Evolutionary conservation across 2,329 filamentous ascomycete genomes (phyloP), one percentile per base, ranked within the genome.

Genomic region (Sporothrix humicola): DNA sequence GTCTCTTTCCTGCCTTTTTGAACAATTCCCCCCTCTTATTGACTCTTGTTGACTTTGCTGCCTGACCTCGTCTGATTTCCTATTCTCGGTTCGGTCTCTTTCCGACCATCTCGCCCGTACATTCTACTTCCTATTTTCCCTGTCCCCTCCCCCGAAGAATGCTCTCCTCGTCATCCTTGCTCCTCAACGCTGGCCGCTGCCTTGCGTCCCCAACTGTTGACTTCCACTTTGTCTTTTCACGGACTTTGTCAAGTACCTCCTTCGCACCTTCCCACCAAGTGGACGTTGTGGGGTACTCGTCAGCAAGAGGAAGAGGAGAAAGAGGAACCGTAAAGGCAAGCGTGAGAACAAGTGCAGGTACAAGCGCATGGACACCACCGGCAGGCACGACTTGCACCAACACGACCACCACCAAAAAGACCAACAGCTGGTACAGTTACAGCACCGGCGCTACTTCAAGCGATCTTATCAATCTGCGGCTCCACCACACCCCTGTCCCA

Each of bases 381-480:
- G 56, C 56, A 59, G 56, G 61, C 61, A 65, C 58, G 17, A 63
- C 58, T 4, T n/a, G 7, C 58, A 61, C 31, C 13, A 44, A 31
- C 61, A 63, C 15, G 15, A 52, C 15, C 50, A n/a, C 50, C n/a
- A 17, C 7, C 52, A 54, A 17, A 17, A 48, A 17, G 10, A 20
- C 52, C 52, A 54, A 20, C 52, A 52, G 15, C 13, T 37, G 31
- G 31, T 15, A 37, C 20, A 63, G 26, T 12, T 15, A 37, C 20
- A 63, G 26, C n/a, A 23, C 70, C 46, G 59, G 31, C 50, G 61
- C 71, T 26, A n/a, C 71, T 37, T 48, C 44, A 68, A 68, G 71
- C 63, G 42, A 72, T 66, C 52, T 72, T 72, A 68, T 72, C 71
- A 72, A 72, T 72, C 61, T 68, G 31, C 46, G 31, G 63, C 48